phyloP scores from a whole-genome alignment of 2,329 filamentous ascomycete species.

The Fusarium ramigenum region DNA sequence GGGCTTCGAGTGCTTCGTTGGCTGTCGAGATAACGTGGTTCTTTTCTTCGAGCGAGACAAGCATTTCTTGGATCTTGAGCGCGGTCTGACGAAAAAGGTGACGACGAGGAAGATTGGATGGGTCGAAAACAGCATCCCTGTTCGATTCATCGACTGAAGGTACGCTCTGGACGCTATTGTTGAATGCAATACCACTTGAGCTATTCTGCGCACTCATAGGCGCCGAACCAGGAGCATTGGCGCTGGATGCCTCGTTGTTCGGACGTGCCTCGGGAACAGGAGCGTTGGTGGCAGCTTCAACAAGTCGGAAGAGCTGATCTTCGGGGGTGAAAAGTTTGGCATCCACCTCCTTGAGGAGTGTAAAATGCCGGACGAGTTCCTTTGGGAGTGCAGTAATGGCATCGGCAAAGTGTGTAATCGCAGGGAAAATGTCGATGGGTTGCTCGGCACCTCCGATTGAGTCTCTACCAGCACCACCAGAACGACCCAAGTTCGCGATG shows the following conservation, averaged over 20 bases:
- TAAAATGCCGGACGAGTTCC: slow-evolving; percentile 95
- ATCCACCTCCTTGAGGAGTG: slow-evolving; percentile 95
- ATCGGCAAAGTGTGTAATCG: slow-evolving; percentile 83
- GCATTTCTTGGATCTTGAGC: slow-evolving; percentile 81
- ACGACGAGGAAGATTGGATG: slow-evolving; percentile 71
- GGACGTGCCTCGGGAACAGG: slow-evolving; percentile 58
- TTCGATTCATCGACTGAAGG: slow-evolving; percentile 56
- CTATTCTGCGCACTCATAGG: slow-evolving; percentile 62
- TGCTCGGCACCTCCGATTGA: slow-evolving; percentile 61
- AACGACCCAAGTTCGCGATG: slow-evolving; percentile 58
- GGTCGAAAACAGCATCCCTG: slow-evolving; percentile 59
- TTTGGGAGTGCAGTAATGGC: slow-evolving; percentile 91
- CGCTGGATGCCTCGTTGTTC: slow-evolving; percentile 56
- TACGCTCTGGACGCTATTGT: slow-evolving; percentile 49
- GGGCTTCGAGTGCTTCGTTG: slow-evolving; percentile 86
- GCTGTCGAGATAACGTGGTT: slow-evolving; percentile 95
- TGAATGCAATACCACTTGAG: slow-evolving; percentile 52
- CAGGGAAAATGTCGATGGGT: slow-evolving; percentile 73
- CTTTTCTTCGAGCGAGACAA: slow-evolving; percentile 94
- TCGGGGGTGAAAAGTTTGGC: slow-evolving; percentile 93
- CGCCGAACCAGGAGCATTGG: slow-evolving; percentile 54
- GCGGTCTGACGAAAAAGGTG: slow-evolving; percentile 82
- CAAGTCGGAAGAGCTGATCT: slow-evolving; percentile 79
- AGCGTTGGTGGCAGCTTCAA: slow-evolving; percentile 69
- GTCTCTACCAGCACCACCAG: slow-evolving; percentile 55